phyloP scores from a whole-genome alignment of 2,329 filamentous ascomycete species.

The Arthrinium phaeospermum region DNA sequence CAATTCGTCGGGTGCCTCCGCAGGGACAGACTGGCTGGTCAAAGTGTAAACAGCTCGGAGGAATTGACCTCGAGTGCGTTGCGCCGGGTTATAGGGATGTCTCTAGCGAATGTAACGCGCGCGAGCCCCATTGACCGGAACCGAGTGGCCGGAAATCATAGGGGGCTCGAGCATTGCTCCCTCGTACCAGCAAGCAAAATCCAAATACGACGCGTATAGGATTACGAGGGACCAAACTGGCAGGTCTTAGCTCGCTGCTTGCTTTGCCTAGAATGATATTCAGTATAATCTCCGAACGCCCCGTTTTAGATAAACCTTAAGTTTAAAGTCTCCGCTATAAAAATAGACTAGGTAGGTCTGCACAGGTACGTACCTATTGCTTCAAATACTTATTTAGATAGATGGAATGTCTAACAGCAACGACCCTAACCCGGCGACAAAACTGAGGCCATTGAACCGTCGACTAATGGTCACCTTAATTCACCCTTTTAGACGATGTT shows the following conservation, averaged over 20 bases:
- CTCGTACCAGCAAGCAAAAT: background rate
- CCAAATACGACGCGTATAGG: background rate
- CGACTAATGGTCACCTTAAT: too few relatives aligned
- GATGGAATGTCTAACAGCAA: background rate
- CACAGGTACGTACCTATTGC: too few relatives aligned
- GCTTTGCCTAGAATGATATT: background rate
- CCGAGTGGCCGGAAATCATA: background rate
- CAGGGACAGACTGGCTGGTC: too few relatives aligned
- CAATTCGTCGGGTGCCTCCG: too few relatives aligned
- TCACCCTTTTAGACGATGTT: too few relatives aligned
- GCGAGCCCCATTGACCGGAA: background rate
- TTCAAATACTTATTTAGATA: background rate
- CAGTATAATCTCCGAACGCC: background rate
- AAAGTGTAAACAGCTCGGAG: too few relatives aligned
- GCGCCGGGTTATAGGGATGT: background rate
- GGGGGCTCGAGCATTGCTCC: background rate
- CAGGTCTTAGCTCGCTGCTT: background rate
- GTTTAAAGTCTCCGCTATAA: background rate
- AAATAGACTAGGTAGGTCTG: too few relatives aligned
- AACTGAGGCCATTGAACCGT: background rate
- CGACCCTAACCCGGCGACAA: background rate
- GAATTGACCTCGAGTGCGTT: too few relatives aligned
- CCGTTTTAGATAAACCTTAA: background rate
- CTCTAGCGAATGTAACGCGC: too few relatives aligned
- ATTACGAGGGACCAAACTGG: background rate